Percentiles rank a stretch among this genome's conserved stretches.
Conservation (phyloP, 140 eudicot genomes). For the Stevia rebaudiana region DNA sequence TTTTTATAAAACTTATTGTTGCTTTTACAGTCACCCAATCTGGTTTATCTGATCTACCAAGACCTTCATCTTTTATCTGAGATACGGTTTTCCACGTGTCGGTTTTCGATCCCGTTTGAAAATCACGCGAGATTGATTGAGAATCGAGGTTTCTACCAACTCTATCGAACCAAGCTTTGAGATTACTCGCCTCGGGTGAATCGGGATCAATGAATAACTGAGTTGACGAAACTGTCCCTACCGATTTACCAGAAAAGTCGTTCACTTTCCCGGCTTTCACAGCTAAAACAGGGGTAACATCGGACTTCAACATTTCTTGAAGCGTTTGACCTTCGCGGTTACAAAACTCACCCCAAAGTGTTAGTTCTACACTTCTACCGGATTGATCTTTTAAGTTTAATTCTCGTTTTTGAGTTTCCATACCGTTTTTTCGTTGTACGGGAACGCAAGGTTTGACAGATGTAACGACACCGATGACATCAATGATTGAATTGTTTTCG, state of each 20-base stretch:
- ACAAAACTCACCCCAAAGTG: slow-evolving; percentile 98
- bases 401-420: slow-evolving; percentile 93
- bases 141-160: slow-evolving; percentile 56
- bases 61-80: slow-evolving; percentile 85
- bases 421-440: slow-evolving; percentile 75
- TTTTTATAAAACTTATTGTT: slow-evolving; percentile 54
- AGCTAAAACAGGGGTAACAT: slow-evolving; percentile 68
- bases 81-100: slow-evolving; percentile 65
- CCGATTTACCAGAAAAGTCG: slow-evolving; percentile 82
- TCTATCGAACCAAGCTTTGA: slow-evolving; percentile 62
- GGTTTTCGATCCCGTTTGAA: slow-evolving; percentile 53
- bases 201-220: slow-evolving; percentile 86
- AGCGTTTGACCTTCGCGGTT: slow-evolving; percentile 81
- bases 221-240: slow-evolving; percentile 79
- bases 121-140: slow-evolving; percentile 80
- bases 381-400: slow-evolving; percentile 77
- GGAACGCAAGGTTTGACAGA: slow-evolving; percentile 81
- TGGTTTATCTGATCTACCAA: slow-evolving; percentile 82
- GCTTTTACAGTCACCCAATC: slow-evolving; percentile 93
- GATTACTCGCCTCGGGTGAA: slow-evolving; percentile 51
- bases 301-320: slow-evolving; percentile 61
- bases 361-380: slow-evolving; percentile 67
- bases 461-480: slow-evolving; percentile 67
- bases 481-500: slow-evolving; percentile 76
- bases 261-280: slow-evolving; percentile 90